Percentiles rank a stretch among this genome's conserved stretches.
These are phyloP conservation scores for Gomphus sp. DNA, from an alignment of 1,284 basidiomycete species.

Conservation along the genomic window DNA sequence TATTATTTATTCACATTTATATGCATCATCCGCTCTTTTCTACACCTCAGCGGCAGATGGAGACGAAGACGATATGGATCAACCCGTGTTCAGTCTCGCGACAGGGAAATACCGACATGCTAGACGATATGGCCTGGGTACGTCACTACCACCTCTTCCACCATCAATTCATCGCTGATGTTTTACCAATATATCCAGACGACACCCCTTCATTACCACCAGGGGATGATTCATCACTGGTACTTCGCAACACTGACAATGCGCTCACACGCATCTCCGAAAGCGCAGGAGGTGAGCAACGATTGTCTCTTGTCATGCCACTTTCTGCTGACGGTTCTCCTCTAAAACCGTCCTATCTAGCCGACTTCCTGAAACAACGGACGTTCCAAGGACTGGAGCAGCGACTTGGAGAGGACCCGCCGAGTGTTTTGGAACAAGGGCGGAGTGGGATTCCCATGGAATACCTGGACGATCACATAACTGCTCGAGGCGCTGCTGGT, in stretches of 20 bases:
- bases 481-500: not conserved
- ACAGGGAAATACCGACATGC: slow-evolving; percentile 82
- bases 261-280: slow-evolving; percentile 47
- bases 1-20: not conserved
- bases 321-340: no score
- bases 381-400: slow-evolving; percentile 82
- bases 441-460: slow-evolving; percentile 84
- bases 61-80: slow-evolving; percentile 43
- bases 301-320: not conserved
- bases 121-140: slow-evolving; percentile 46
- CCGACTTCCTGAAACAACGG: slow-evolving; percentile 58
- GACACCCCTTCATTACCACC: slow-evolving; percentile 6
- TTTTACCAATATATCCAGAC: slow-evolving; percentile 7
- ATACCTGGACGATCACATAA: slow-evolving; percentile 51
- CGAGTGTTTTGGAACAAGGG: slow-evolving; percentile 80
- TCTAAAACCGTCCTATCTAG: slow-evolving; percentile 28
- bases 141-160: not conserved
- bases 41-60: slow-evolving; percentile 11
- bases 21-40: not conserved
- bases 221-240: slow-evolving; percentile 11
- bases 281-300: slow-evolving; percentile 58
- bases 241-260: slow-evolving; percentile 44
- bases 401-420: slow-evolving; percentile 71
- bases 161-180: not conserved
- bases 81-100: slow-evolving; percentile 77